Base-by-base conservation (phyloP, 163 green algal species). In the Chlamydomonas reinhardtii region DNA sequence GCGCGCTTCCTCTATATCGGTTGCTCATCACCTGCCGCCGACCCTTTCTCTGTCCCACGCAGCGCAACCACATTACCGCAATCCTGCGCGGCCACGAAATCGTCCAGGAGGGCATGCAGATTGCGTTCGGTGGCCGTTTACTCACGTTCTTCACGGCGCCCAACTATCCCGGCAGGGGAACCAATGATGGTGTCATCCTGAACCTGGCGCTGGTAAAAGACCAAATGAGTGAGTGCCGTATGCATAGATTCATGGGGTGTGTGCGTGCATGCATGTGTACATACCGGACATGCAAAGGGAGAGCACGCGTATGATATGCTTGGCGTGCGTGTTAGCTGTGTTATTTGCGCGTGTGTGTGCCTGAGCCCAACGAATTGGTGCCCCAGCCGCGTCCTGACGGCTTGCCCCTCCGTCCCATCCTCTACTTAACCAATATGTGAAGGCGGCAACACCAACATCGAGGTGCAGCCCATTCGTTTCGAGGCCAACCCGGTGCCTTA, bases 1-100 rank as follows among this genome's bases (percentile, higher is more conserved):
- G n/a, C n/a, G n/a, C n/a, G n/a, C n/a, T n/a, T n/a, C n/a, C n/a
- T n/a, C n/a, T 48, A 8, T 48, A 8, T 8, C 39, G 39, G 5
- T 8, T 73, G 66, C 20, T 6, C n/a, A 25, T 73, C 24, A 15
- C 24, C 61, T n/a, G n/a, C n/a, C 61, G 25, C 25, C 4, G 2
- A 29, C 16, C 25, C 61, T 22, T 32, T n/a, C 61, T 31, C 16
- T 1, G 20, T 68, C 8, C 39, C 39, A 1, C 20, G 32, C 71
- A 76, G 71, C 24, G 14, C 20, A 85, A 85, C 66, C 29, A 37
- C 24, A 72, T 77, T 31, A 77, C 48, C 48, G 43, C 66, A 20
- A 77, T 85, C 32, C 31, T 85, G 48, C 66, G 78, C n/a, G 78
- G 78, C 27, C 78, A 85, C 52, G 78, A 85, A 52, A 43, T 62